A percentile compares a stretch with the other conserved stretches of the same genome.
Evolutionary conservation across 306 rosid genomes (phyloP).

Genomic region (Glycine latifolia): DNA sequence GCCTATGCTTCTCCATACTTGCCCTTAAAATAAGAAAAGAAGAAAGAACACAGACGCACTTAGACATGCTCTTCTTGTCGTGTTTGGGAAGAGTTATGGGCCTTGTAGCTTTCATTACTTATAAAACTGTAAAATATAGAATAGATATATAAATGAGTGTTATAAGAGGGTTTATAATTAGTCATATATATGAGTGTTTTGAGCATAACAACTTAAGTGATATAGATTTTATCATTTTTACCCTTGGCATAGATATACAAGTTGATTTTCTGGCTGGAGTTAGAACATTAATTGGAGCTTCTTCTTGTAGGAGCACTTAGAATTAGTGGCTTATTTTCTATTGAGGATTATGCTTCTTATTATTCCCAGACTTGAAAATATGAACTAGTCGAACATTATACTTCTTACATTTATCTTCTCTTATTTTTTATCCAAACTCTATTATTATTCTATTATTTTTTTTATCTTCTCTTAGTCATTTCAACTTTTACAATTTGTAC

Average conservation of each 20-base stretch:
- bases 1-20: background rate
- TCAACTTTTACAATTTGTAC: no score
- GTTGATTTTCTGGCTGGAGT: background rate
- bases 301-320: background rate
- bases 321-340: background rate
- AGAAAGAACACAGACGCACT: background rate
- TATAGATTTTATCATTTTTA: background rate
- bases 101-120: background rate
- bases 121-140: background rate
- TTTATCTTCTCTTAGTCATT: no score
- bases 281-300: background rate
- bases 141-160: no score
- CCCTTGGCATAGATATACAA: background rate
- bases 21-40: background rate
- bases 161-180: no score
- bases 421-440: no score
- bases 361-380: no score
- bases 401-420: no score
- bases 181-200: no score
- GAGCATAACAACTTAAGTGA: background rate
- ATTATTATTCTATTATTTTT: no score
- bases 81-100: background rate
- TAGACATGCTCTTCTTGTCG: background rate
- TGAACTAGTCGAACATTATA: no score
- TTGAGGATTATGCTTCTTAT: no score